phyloP scores from a whole-genome alignment of 2,329 filamentous ascomycete species.

The Monosporascus sp. region DNA sequence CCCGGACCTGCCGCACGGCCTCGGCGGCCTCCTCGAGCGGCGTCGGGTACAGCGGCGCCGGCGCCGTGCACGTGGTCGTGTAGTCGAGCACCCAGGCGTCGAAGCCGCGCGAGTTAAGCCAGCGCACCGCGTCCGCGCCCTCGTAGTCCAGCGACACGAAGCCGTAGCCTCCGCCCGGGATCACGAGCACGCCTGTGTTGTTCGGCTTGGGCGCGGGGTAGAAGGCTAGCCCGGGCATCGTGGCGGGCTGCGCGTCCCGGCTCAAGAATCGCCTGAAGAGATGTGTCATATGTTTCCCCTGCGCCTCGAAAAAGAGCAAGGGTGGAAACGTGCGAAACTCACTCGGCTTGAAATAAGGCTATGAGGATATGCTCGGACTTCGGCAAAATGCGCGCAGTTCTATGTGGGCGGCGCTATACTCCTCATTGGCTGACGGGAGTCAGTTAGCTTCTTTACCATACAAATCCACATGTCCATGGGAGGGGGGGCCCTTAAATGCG shows the following conservation, averaged over 20 bases:
- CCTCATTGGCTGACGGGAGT: too few relatives aligned
- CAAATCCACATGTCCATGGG: too few relatives aligned
- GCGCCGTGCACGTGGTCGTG: constrained; percentile 5
- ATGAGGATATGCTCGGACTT: too few relatives aligned
- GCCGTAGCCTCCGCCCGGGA: constrained; percentile 20
- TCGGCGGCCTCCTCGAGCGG: constrained; percentile 15
- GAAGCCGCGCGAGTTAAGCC: constrained; percentile 16
- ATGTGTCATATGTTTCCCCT: too few relatives aligned
- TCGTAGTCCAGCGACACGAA: constrained; percentile 15
- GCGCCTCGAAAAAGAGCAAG: too few relatives aligned
- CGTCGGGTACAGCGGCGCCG: constrained; percentile 12
- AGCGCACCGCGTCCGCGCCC: constrained; percentile 12
- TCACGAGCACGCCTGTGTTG: constrained; percentile 13
- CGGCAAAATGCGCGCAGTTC: too few relatives aligned
- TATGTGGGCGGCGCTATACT: too few relatives aligned
- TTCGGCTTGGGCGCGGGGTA: not conserved
- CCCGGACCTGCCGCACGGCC: constrained; percentile 13
- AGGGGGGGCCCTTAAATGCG: too few relatives aligned
- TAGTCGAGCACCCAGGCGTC: constrained; percentile 21
- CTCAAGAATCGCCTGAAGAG: too few relatives aligned
- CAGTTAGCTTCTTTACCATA: too few relatives aligned
- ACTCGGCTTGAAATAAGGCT: too few relatives aligned
- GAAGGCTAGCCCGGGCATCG: not conserved
- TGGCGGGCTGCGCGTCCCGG: not conserved
- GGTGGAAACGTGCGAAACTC: too few relatives aligned